Evolutionary conservation across 2,329 filamentous ascomycete species (phyloP), one percentile per base, ranked within the genome.

Genomic region (Ambrosiella xylebori): DNA sequence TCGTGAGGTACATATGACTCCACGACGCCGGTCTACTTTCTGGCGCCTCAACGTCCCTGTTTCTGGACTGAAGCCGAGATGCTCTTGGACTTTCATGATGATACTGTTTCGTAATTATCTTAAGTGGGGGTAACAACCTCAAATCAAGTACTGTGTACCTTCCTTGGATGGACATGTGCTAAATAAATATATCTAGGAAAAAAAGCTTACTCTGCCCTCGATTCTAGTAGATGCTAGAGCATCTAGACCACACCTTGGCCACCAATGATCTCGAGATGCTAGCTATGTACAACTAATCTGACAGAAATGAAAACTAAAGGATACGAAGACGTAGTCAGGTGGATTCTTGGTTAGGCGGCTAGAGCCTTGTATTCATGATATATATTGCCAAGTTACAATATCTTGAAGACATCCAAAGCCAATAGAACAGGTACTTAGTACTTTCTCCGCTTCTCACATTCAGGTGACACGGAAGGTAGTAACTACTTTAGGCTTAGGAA

Each of bases 381-480:
- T 11, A 8, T 51, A 11, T 17, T 17, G 44, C n/a, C n/a, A 47
- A 8, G n/a, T 51, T 11, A 27, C n/a, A 51, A 51, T 35, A 27
- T 19, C 7, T 36, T 15, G 44, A 47, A 13, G 17, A 51, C 13
- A 51, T 51, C 2, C 13, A 12, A 19, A 3, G 17, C 8, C 6
- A 27, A 36, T 36, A 8, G 11, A 47, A 15, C 27, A 51, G 47
- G 47, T 55, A 56, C 37, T 11, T 17, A 7, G 45, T 59, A 59
- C 54, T 40, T 57, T 54, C 54, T 49, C 58, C 54, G 54, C 58
- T 54, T 54, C 47, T 27, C 39, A 13, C 19, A 11, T 39, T 55
- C 44, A 45, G 58, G 51, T 39, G 49, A 50, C 37, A 49, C 54
- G 39, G 38, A 40, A 56, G 52, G 58, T 47, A 59, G 44, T 35